Conservation (phyloP, 768 basidiomycete genomes). For the Dentipellis sp. region DNA sequence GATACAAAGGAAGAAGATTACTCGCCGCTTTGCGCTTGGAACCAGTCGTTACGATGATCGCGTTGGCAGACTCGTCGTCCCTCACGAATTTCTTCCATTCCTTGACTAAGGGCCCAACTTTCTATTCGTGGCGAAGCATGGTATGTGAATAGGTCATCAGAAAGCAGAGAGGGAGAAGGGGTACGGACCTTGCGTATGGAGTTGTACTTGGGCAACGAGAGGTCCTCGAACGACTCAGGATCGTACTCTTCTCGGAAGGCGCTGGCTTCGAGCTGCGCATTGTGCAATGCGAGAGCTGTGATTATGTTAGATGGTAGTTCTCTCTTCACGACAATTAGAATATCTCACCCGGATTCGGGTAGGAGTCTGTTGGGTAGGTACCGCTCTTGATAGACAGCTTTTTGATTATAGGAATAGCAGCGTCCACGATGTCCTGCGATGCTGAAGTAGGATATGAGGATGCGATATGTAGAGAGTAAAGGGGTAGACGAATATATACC, state of each 20-base stretch:
- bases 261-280: constrained; percentile 82
- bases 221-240: constrained; percentile 67
- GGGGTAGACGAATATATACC: constrained; percentile 30
- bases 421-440: constrained; percentile 53
- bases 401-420: constrained; percentile 66
- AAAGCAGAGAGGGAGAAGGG: not conserved
- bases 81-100: constrained; percentile 61
- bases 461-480: constrained; percentile 1
- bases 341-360: constrained; percentile 76
- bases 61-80: constrained; percentile 55
- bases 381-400: constrained; percentile 74
- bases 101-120: constrained; percentile 53
- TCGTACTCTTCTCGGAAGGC: constrained; percentile 91
- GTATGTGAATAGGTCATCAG: not conserved
- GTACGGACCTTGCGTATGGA: constrained; percentile 67
- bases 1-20: constrained; percentile 1
- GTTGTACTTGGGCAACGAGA: constrained; percentile 68
- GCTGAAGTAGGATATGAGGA: constrained; percentile 33
- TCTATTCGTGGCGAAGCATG: constrained; percentile 3
- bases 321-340: not conserved
- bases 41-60: constrained; percentile 37
- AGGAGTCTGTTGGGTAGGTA: constrained; percentile 79
- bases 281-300: constrained; percentile 77
- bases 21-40: constrained; percentile 70
- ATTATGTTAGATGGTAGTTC: not conserved